Conservation (phyloP, 352 stramenopile species). For the Globisporangium abappressorium region DNA sequence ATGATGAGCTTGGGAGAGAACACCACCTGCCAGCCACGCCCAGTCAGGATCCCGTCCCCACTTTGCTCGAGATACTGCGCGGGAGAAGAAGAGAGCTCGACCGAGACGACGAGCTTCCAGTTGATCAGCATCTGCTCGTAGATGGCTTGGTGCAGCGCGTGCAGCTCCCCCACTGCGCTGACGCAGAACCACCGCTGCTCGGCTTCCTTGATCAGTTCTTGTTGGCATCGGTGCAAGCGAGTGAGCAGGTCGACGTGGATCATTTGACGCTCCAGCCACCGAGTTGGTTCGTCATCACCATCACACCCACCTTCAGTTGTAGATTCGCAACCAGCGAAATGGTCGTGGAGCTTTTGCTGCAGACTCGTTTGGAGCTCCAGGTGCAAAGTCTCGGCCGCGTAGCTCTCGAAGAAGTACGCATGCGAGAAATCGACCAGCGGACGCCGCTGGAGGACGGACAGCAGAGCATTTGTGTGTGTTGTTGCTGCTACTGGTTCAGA, state of each 20-base stretch:
- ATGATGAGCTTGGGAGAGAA: conserved; percentile 26
- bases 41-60: conserved; percentile 23
- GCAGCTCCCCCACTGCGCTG: conserved; percentile 27
- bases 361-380: conserved; percentile 46
- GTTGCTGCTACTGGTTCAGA: background rate
- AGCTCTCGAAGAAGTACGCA: conserved; percentile 63
- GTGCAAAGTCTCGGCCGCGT: conserved; percentile 39
- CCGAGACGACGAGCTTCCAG: conserved; percentile 42
- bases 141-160: conserved; percentile 37
- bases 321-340: conserved; percentile 18
- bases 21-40: conserved; percentile 36
- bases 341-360: conserved; percentile 25
- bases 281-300: background rate
- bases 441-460: conserved; percentile 24
- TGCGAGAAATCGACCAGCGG: conserved; percentile 49
- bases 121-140: conserved; percentile 40
- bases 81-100: conserved; percentile 29
- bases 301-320: conserved; percentile 1
- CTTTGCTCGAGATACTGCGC: conserved; percentile 31
- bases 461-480: conserved; percentile 14
- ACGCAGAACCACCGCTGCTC: conserved; percentile 37
- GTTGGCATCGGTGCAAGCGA: conserved; percentile 19
- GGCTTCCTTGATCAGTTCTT: conserved; percentile 24
- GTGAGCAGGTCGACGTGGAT: conserved; percentile 16
- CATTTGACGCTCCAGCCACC: conserved; percentile 25